Base-by-base conservation (phyloP, 169 alveolate species). In the Fabrea salina region DNA sequence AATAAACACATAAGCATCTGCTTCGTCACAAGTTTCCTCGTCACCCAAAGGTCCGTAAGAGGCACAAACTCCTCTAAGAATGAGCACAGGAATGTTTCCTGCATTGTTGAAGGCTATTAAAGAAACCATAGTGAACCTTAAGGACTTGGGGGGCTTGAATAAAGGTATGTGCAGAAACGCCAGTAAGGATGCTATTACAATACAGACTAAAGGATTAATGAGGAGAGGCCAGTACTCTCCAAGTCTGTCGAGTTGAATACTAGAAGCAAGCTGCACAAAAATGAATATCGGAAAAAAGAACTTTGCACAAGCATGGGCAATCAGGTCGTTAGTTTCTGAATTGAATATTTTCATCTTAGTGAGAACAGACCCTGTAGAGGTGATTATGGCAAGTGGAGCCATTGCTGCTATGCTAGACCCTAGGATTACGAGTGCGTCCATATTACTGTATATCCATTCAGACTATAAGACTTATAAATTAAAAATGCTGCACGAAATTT, bases 401-500 rank as follows among this genome's bases (percentile, higher is more conserved):
- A 64, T 16, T 7, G 57, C 75, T 64, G 75, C n/a, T 5, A 64
- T 51, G 27, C 59, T 22, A 33, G 39, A 27, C 1, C 19, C n/a
- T 7, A 51, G 19, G 22, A 51, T 51, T 30, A 33, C 59, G 5
- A 33, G 27, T 51, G 59, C 59, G 3, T 33, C 27, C 59, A 51
- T 51, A 22, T 51, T 51, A n/a, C n/a, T n/a, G n/a, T n/a, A n/a
- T n/a, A n/a, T n/a, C n/a, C n/a, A n/a, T n/a, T n/a, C n/a, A n/a
- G n/a, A n/a, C n/a, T n/a, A n/a, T n/a, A n/a, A n/a, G n/a, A n/a
- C n/a, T n/a, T n/a, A n/a, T n/a, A n/a, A 66, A 3, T 19, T 4
- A 71, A 82, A 86, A 35, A 86, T 86, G 92, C 57, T 86, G 64
- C 92, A 86, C 49, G 92, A 86, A 79, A 56, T 86, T 19, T 66